These are phyloP conservation scores for Globisporangium echinulatum DNA, from an alignment of 352 stramenopile genomes.

Conservation along the genomic window DNA sequence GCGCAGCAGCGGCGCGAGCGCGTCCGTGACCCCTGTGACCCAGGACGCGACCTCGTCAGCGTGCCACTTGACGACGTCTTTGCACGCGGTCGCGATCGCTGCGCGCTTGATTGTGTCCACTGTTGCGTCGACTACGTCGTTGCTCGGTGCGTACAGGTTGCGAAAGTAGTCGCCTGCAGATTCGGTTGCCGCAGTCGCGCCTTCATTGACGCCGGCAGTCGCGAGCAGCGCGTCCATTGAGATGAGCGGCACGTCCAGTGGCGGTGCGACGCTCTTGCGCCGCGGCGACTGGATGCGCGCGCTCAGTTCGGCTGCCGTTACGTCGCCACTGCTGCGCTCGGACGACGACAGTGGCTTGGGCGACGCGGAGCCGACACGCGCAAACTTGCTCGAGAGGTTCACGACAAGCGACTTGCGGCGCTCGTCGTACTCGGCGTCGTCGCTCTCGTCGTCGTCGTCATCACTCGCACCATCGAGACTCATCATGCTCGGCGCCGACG, in stretches of 20 bases:
- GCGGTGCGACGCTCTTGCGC: constrained; percentile 4
- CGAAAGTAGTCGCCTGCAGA: constrained; percentile 7
- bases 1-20: constrained; percentile 38
- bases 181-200: background rate
- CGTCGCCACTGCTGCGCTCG: background rate
- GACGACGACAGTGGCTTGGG: background rate
- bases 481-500: constrained; percentile 63
- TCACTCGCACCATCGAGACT: constrained; percentile 55
- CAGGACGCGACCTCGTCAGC: constrained; percentile 43
- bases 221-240: constrained; percentile 42
- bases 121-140: background rate
- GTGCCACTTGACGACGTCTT: constrained; percentile 37
- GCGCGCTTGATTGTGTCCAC: constrained; percentile 27
- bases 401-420: constrained; percentile 55
- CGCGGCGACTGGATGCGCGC: constrained; percentile 12
- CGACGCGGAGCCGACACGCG: constrained; percentile 36
- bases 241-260: constrained; percentile 13
- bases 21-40: constrained; percentile 32
- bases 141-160: constrained; percentile 5
- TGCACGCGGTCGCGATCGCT: constrained; percentile 31
- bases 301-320: constrained; percentile 10
- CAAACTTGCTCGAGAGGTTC: constrained; percentile 71
- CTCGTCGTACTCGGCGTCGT: constrained; percentile 43
- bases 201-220: constrained; percentile 22
- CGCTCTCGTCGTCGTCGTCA: constrained; percentile 48